phyloP scores from a whole-genome alignment of 768 basidiomycete genomes.

The Russula sp. region DNA sequence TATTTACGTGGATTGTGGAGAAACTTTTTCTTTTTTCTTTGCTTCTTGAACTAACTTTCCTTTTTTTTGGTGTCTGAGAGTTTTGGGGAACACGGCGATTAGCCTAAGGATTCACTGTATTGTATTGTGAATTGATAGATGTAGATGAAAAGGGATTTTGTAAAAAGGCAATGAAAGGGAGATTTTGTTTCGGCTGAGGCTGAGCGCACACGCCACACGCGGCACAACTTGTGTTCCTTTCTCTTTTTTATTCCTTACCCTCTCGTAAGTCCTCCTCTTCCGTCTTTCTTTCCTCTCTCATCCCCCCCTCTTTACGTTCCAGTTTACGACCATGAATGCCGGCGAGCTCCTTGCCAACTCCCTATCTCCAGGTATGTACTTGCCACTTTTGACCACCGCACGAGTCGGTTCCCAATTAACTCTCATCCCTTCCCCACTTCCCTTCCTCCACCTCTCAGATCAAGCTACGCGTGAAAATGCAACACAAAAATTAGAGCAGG shows the following conservation, averaged over 20 bases:
- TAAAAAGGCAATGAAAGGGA: background rate
- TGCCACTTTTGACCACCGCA: slow-evolving; percentile 17
- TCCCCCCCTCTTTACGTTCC: background rate
- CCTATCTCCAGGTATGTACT: slow-evolving; percentile 71
- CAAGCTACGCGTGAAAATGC: slow-evolving; percentile 87
- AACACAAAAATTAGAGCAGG: slow-evolving; percentile 80
- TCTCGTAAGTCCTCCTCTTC: background rate
- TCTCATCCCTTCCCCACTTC: slow-evolving; percentile 11
- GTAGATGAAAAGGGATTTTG: no score
- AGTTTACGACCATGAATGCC: slow-evolving; percentile 68
- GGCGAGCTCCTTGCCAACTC: slow-evolving; percentile 87
- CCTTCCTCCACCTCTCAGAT: slow-evolving; percentile 44
- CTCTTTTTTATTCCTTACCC: background rate
- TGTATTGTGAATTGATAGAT: no score
- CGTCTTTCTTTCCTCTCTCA: slow-evolving; percentile 4
- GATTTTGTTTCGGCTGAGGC: background rate
- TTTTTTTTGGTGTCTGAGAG: no score
- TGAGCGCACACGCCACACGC: background rate
- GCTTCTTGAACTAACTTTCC: background rate
- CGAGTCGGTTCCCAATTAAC: slow-evolving; percentile 5
- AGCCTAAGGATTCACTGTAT: no score
- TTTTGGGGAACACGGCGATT: no score
- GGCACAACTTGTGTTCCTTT: background rate
- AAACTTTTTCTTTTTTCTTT: background rate
- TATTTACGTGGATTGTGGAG: background rate